These are phyloP conservation scores for Lolium multiflorum DNA, from an alignment of 176 grass and related monocot genomes.

Conservation along the genomic window DNA sequence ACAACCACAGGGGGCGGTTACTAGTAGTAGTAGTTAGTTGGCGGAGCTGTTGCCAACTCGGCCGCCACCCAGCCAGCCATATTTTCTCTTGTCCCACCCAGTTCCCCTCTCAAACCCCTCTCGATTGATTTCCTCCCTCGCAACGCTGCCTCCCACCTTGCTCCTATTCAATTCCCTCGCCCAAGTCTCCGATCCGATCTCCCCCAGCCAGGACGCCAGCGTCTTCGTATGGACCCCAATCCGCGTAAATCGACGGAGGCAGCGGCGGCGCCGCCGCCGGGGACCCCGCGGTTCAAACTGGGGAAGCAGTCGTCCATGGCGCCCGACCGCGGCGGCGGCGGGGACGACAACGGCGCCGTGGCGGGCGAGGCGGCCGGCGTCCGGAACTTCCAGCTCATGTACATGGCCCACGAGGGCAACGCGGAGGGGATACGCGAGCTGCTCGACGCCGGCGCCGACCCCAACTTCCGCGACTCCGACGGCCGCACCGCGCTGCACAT, in stretches of 20 bases:
- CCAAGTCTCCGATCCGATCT: conserved; percentile 41
- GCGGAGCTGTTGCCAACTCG: conserved; percentile 36
- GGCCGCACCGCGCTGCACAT: conserved; percentile 87
- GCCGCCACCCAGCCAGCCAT: conserved; percentile 22
- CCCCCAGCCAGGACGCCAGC: not conserved
- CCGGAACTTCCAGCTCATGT: conserved; percentile 80
- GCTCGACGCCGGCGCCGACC: conserved; percentile 63
- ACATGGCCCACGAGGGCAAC: conserved; percentile 77
- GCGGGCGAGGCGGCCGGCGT: conserved; percentile 35
- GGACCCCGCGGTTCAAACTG: conserved; percentile 58
- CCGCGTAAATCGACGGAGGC: conserved; percentile 11
- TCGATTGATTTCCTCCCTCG: not conserved
- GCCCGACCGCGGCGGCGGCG: conserved; percentile 43
- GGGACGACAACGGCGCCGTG: not conserved
- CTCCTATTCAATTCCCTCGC: conserved; percentile 40
- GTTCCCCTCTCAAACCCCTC: conserved; percentile 36
- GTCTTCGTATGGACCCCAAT: conserved; percentile 53
- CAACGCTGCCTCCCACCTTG: not conserved
- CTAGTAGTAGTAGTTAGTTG: not conserved
- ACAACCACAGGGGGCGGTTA: not conserved
- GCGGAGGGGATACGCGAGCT: conserved; percentile 73
- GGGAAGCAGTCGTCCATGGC: conserved; percentile 92
- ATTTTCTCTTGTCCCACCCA: not conserved
- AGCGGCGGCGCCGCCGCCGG: not conserved
- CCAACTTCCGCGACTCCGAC: conserved; percentile 91